Base-by-base conservation (phyloP, 1,284 basidiomycete species). In the Sporisorium reilianum region DNA sequence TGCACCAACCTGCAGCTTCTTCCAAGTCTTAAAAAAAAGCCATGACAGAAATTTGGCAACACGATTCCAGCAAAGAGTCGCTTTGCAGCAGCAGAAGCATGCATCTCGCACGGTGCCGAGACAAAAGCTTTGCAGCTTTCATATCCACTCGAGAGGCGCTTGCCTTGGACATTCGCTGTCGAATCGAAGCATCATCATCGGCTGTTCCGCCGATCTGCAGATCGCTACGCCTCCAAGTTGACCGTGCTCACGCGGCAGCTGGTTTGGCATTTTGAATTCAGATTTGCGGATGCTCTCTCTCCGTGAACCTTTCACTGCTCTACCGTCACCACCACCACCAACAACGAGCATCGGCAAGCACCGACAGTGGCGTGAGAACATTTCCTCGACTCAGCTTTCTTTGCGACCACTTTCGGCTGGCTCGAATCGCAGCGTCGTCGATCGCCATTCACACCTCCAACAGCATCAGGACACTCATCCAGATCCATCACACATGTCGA, bases 401-500 rank as follows among this genome's bases (percentile, higher is more conserved):
- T 30, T 30, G 30, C 30, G 10, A 30, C 30, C 5, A 30, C 10
- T 30, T 10, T 30, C 30, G 10, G 36, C 16, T 20, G 34, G 51
- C 51, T 53, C 38, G 51, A n/a, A n/a, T 30, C 40, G 18, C 36
- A 16, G 9, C 50, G 34, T 26, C 30, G 9, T 51, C 32, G 14
- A 25, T 18, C 22, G 7, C 12, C 36, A 40, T 5, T 38, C 5
- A 2, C 8, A 52, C 20, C 34, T 16, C 18, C 20, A 16, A 20
- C 34, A 16, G 16, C 36, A 40, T 23, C 22, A 28, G 18, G 8
- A 46, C 16, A 30, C 46, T 32, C 20, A 20, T 12, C 20, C 28
- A 44, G 12, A 0, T 32, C n/a, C 44, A 10, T 25, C 25, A 23
- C 65, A 44, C 59, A 67, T 67, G 65, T 57, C 44, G 65, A 18